Base-by-base conservation (phyloP, 495 filamentous ascomycete genomes). In the Tuber indicum region DNA sequence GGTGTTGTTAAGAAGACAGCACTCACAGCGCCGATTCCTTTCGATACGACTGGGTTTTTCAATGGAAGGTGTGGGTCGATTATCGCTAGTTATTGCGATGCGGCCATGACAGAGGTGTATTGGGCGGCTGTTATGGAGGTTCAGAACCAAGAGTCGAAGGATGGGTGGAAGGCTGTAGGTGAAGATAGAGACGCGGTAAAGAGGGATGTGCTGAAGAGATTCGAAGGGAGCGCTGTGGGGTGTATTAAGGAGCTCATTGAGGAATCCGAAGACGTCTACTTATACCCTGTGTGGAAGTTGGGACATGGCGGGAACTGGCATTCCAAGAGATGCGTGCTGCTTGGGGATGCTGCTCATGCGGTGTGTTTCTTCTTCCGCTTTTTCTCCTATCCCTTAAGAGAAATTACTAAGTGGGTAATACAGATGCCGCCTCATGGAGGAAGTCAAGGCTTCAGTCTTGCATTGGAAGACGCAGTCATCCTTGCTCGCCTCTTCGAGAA, bases 331-430 rank as follows among this genome's bases (percentile, higher is more conserved):
- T 85, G 86, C 0, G 85, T 90, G 72, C 76, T 90, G 21, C 79
- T 90, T 9, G 89, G 88, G 16, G 89, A 90, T 83, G 86, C 88
- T 66, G 88, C 88, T n/a, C 89, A 90, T 83, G 90, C 89, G 10
- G 88, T 89, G 85, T 39, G 87, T 86, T 36, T 19, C 44, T 42
- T 32, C 66, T 52, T 52, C 36, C 45, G 26, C 17, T 52, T 49
- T 69, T 52, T 72, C 73, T 75, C 21, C 69, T 66, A 36, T 7
- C 4, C 58, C 36, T 17, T 36, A 17, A 5, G 26, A 19, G 32
- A 36, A 66, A 14, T 66, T 19, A 39, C 75, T 19, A 71, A 39
- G 12, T 45, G 46, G 71, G 45, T 74, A 36, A 70, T 75, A 70
- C 10, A 86, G 83, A 90, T 91, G 89, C 89, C 89, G 1, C 89